Percentiles rank a stretch among this genome's conserved stretches.
phyloP scores from a whole-genome alignment of 2,329 filamentous ascomycete species.

The Aspergillus uvarum region DNA sequence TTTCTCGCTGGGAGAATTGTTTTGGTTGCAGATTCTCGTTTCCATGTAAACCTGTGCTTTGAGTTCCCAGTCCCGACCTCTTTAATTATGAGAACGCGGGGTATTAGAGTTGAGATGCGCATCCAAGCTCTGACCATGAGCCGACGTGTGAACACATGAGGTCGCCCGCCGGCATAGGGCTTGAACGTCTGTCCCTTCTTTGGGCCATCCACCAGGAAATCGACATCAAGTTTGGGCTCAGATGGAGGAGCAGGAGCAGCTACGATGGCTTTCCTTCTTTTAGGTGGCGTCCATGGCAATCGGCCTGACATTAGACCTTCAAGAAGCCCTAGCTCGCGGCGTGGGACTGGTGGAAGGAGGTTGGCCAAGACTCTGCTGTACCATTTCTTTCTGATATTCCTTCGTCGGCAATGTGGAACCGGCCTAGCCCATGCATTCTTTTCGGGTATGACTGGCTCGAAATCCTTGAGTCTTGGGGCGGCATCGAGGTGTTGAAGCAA shows the following conservation, averaged over 20 bases:
- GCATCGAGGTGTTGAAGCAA: conserved; percentile 25
- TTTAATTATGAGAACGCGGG: conserved; percentile 19
- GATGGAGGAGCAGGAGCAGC: neutral
- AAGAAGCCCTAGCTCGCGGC: conserved; percentile 35
- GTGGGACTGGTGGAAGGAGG: conserved; percentile 42
- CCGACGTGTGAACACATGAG: conserved; percentile 40
- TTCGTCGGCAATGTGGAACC: conserved; percentile 29
- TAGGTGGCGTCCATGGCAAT: conserved; percentile 32
- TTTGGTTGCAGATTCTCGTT: conserved; percentile 1
- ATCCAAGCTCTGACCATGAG: conserved; percentile 42
- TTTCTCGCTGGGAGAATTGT: neutral
- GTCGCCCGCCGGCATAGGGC: conserved; percentile 35
- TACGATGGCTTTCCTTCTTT: conserved; percentile 23
- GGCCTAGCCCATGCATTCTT: conserved; percentile 39
- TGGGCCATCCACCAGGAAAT: conserved; percentile 38
- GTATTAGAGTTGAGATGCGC: conserved; percentile 35
- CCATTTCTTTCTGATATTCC: conserved; percentile 40
- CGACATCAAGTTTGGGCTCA: conserved; percentile 20
- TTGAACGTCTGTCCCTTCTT: conserved; percentile 37
- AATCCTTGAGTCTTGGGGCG: conserved; percentile 25
- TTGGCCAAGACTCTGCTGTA: conserved; percentile 32
- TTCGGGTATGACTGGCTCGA: conserved; percentile 34
- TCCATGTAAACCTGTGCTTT: conserved; percentile 33
- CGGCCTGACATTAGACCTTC: conserved; percentile 35
- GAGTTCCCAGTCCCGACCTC: conserved; percentile 18